Evolutionary conservation across 768 basidiomycete genomes (phyloP).

Genomic region (Leucosporidium scottii): DNA sequence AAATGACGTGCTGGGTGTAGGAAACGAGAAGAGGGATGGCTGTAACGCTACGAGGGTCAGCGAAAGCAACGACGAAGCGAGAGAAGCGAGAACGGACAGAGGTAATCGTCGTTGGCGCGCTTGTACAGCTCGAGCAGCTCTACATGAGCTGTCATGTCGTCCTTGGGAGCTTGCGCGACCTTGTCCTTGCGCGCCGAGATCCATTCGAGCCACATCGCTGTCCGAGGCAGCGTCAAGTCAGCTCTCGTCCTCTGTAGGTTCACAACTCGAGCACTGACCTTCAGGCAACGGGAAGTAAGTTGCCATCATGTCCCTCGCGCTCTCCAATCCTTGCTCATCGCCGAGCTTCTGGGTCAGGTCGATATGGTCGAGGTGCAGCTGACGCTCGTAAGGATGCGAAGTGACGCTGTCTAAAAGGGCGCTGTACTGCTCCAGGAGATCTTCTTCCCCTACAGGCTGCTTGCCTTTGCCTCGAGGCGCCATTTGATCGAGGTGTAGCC

Average conservation of each 20-base stretch:
- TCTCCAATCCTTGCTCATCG: conserved; percentile 55
- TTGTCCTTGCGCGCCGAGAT: conserved; percentile 54
- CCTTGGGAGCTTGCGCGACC: conserved; percentile 44
- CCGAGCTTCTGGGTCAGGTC: conserved; percentile 53
- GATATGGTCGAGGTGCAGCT: conserved; percentile 62
- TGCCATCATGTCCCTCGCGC: conserved; percentile 49
- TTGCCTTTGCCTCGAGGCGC: too few species aligned
- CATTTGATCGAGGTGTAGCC: too few species aligned
- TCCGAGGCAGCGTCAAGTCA: not conserved
- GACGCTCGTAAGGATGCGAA: conserved; percentile 56
- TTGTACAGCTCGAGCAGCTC: conserved; percentile 58
- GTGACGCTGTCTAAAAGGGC: conserved; percentile 54
- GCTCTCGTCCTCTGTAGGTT: not conserved
- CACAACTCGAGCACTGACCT: not conserved
- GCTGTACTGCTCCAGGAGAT: conserved; percentile 8
- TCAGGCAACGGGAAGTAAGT: conserved; percentile 43
- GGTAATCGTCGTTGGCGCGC: conserved; percentile 65
- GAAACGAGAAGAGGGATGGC: conserved; percentile 67
- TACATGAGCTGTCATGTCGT: conserved; percentile 51
- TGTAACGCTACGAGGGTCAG: conserved; percentile 39
- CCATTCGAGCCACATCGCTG: conserved; percentile 21
- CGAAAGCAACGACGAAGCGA: not conserved
- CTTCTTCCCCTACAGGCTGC: too few species aligned
- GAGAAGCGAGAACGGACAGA: conserved; percentile 55
- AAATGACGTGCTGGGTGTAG: conserved; percentile 57